Base-by-base conservation (phyloP, 1,284 basidiomycete species). In the Coniophora puteana region DNA sequence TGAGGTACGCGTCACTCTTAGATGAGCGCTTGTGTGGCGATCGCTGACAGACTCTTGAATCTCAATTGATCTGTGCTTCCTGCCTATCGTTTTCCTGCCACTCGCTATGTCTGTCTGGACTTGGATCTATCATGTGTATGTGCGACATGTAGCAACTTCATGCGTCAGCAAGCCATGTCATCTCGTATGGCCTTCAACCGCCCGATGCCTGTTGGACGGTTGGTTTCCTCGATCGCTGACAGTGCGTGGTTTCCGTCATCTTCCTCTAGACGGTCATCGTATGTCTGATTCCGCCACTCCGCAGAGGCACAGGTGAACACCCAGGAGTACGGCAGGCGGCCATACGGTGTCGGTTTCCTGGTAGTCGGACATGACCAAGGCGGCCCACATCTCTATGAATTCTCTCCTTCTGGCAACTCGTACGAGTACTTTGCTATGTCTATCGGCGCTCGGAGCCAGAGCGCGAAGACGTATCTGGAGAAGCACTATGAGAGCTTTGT, bases 351-450 rank as follows among this genome's bases (percentile, higher is more conserved):
- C 7, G 96, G 96, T 18, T 97, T 99, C 76, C 83, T 99, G 42
- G 93, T 99, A 51, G 89, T 96, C 53, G 96, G 96, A 7, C 82
- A 90, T 58, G 96, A 99, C 67, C 85, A 91, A 58, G 83, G 86
- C 22, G 96, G 96, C 1, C 94, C 96, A 8, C 96, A 99, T 66
- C 80, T 99, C 34, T 97, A 92, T 67, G 96, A 99, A 65, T 99
- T 99, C 70, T 93, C 91, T 1, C 96, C 96, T 1, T 90, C 94
- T 0, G 96, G 96, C 21, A 96, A 93, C 59, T 93, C 93, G 37
- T 97, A 95, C 62, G 96, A 99, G 66, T 99, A 98, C 71, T 93
- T 86, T 61, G 96, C 96, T 32, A 96, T 98, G 82, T 94, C 92
- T 22, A 98, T 99, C 63, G 96, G 96, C 38, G 96, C 96, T 13